Evolutionary conservation across 75 land plant genomes (phyloP), one percentile per base, ranked within the genome.

Genomic region (Cryptomeria japonica): DNA sequence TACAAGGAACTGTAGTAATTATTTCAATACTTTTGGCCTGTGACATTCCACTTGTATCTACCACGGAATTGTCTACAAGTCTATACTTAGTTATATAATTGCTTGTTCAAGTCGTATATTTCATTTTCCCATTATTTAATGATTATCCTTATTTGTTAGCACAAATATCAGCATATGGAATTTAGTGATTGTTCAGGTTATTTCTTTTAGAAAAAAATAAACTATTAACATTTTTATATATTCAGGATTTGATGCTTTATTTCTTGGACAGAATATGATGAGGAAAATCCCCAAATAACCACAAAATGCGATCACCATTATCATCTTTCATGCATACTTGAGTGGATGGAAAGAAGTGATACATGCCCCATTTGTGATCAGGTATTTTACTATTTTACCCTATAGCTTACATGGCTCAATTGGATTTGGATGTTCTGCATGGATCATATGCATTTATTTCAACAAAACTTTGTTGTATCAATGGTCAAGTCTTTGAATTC

Each of bases 291-390:
- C 70, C 85, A 82, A 34, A 89, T 91, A 31, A 68, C 88, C n/a
- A 91, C 94, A 38, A 83, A 91, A 47, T 95, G 96, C 86, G 90
- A 87, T 3, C 96, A 95, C 55, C 91, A 94, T 87, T 94, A 92
- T 76, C 95, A 94, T 85, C 90, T 93, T 73, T 86, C 90, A 73
- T 94, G 95, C 87, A 92, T 95, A 58, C 94, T 95, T 83, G 95
- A 94, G 64, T 95, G 96, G 96, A 92, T 95, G 94, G 94, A 93
- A 68, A 91, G 94, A 87, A 93, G 94, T 88, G 88, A 89, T 77
- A 88, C 85, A 76, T 93, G 94, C 34, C 89, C 94, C 5, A 41
- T 93, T 2, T 93, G 94, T 84, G 87, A 93, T 51, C 86, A 93
- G 94, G 94, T 92, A 75, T 75, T 64, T 31, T 75, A 75, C 37